Base-by-base conservation (phyloP, 164 flowering plant genomes). In the Annona squamosa region DNA sequence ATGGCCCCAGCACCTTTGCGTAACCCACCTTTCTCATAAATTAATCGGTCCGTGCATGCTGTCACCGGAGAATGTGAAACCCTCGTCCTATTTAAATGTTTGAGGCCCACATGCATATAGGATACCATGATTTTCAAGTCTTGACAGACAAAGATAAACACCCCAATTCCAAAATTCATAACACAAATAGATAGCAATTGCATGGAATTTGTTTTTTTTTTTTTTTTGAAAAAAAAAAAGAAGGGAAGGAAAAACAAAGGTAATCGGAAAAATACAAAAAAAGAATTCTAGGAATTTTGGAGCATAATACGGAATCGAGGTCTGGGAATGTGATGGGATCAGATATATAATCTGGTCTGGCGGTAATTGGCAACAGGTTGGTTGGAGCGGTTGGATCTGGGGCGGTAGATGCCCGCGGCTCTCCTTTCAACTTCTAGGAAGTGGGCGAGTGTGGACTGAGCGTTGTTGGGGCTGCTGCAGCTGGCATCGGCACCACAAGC, bases 371-470 rank as follows among this genome's bases (percentile, higher is more conserved):
- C 48, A 3, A 79, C 78, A 80, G 79, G 73, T 17, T 73, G 81
- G 63, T 81, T 81, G 37, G 37, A 26, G 37, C 37, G 37, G 37
- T 26, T 26, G 37, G 37, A 26, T 26, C 59, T 52, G 75, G 85
- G 81, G 74, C 85, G 81, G 75, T 68, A 73, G 64, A 63, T 79
- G 42, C 71, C 77, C 3, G 89, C 84, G 43, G 89, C 88, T 80
- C 82, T 85, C 67, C 97, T 86, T 75, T 91, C 97, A 46, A 74
- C 90, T 42, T 81, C 89, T 71, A 91, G 94, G 77, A 91, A 86
- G 42, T 90, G 93, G 59, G 85, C 90, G 1, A 91, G 90, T 26
- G 37, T 26, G 26, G 92, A 88, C 57, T 87, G 85, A 67, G 85
- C 46, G 64, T 76, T 81, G 61, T 69, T 79, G 7, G 66, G 76